Conservation (phyloP, 805 yeast genomes). For the Barnettozyma salicaria region DNA sequence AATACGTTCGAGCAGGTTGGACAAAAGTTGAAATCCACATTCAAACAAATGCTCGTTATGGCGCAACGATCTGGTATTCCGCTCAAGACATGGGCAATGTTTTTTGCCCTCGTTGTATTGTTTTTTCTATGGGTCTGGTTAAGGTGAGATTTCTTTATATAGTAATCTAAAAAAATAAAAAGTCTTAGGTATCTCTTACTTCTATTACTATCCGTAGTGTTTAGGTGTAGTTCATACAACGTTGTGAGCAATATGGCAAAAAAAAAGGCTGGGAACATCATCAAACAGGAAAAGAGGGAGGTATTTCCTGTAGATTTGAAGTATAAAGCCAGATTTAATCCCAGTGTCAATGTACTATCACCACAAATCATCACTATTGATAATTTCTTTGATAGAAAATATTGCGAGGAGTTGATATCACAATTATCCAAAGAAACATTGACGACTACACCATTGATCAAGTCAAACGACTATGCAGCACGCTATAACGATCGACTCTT, state of each 20-base stretch:
- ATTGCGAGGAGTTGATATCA: slow-evolving; percentile 9
- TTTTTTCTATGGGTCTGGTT: slow-evolving; percentile 47
- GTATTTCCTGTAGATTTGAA: slow-evolving; percentile 8
- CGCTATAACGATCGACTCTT: slow-evolving; percentile 49
- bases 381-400: slow-evolving; percentile 15
- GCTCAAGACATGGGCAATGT: slow-evolving; percentile 53
- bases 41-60: slow-evolving; percentile 53
- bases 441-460: slow-evolving; percentile 44
- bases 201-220: no score
- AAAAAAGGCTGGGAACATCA: not conserved
- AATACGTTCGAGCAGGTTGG: slow-evolving; percentile 43
- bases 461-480: slow-evolving; percentile 49
- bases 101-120: slow-evolving; percentile 42
- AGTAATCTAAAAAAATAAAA: no score
- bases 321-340: slow-evolving; percentile 5
- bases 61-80: slow-evolving; percentile 61
- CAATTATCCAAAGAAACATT: slow-evolving; percentile 17
- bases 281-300: not conserved
- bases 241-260: no score
- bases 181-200: no score
- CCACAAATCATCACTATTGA: slow-evolving; percentile 20
- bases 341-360: slow-evolving; percentile 1
- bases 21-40: slow-evolving; percentile 44
- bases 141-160: not conserved
- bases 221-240: no score